These are phyloP conservation scores for Penicillium soppii DNA, from an alignment of 495 filamentous ascomycete species.

Conservation along the genomic window DNA sequence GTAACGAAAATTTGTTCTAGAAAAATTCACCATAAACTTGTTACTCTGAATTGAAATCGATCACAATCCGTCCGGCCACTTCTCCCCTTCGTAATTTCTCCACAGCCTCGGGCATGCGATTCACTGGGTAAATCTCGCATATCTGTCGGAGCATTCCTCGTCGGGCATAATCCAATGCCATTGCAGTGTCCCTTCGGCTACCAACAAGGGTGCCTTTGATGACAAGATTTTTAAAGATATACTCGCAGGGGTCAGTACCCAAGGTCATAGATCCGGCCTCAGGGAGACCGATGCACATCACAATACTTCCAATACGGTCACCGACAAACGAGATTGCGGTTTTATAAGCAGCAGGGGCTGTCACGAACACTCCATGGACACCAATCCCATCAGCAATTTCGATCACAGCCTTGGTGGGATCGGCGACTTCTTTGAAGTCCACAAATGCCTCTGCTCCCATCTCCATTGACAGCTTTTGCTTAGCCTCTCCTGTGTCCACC, in stretches of 20 bases:
- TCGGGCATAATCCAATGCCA: conserved; percentile 46
- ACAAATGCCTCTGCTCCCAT: conserved; percentile 55
- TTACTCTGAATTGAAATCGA: conserved; percentile 46
- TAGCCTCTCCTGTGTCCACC: conserved; percentile 44
- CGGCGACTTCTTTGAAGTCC: conserved; percentile 40
- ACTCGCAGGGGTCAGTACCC: conserved; percentile 42
- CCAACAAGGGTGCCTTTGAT: conserved; percentile 50
- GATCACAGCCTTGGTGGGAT: conserved; percentile 38
- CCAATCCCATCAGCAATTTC: conserved; percentile 45
- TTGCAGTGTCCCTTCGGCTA: conserved; percentile 44
- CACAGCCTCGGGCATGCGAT: conserved; percentile 38
- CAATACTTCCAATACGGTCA: conserved; percentile 35
- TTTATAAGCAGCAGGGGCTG: conserved; percentile 47
- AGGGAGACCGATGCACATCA: conserved; percentile 49
- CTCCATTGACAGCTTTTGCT: conserved; percentile 37
- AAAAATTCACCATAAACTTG: conserved; percentile 3
- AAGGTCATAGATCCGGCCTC: conserved; percentile 29
- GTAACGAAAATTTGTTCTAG: too few species aligned
- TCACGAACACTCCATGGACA: conserved; percentile 52
- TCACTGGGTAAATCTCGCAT: conserved; percentile 40
- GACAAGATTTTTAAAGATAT: conserved; percentile 42
- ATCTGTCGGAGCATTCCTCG: conserved; percentile 44
- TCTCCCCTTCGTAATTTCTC: conserved; percentile 38
- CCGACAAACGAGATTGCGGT: conserved; percentile 38
- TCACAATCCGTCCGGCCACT: conserved; percentile 49